Evolutionary conservation across 371 early-diverging fungal genomes (phyloP).

Genomic region (Batkoa obscura): DNA sequence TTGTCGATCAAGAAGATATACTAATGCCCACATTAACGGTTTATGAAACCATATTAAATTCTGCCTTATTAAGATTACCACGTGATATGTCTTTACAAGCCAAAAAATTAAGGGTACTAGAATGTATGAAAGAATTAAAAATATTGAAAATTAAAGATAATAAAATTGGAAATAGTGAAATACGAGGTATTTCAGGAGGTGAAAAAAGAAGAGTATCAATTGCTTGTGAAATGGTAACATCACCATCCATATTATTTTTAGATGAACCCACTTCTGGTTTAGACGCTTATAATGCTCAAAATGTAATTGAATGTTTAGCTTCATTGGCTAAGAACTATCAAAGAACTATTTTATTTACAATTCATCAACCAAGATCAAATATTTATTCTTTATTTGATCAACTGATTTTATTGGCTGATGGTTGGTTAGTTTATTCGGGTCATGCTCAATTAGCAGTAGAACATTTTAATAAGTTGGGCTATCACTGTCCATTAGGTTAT

Average conservation of each 20-base stretch:
- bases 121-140: conserved; percentile 48
- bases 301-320: conserved; percentile 70
- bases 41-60: conserved; percentile 70
- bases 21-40: conserved; percentile 75
- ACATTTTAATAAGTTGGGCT: conserved; percentile 48
- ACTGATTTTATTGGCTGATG: conserved; percentile 66
- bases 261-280: conserved; percentile 83
- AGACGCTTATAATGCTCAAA: conserved; percentile 83
- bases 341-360: conserved; percentile 79
- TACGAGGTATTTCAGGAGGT: conserved; percentile 77
- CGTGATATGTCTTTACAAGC: conserved; percentile 25
- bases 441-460: conserved; percentile 21
- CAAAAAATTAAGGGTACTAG: conserved; percentile 33
- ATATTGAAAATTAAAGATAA: conserved; percentile 38
- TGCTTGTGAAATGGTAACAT: conserved; percentile 70
- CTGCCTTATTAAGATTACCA: conserved; percentile 63
- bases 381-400: conserved; percentile 80
- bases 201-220: conserved; percentile 88
- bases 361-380: conserved; percentile 90
- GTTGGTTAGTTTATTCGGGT: conserved; percentile 66
- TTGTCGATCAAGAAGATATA: conserved; percentile 83
- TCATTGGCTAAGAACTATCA: conserved; percentile 58
- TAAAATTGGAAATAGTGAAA: conserved; percentile 37
- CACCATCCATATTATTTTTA: conserved; percentile 63
- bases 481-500: conserved; percentile 70